Evolutionary conservation across 257 asterid genomes (phyloP), one percentile per base, ranked within the genome.

Genomic region (Solanum virginianum): DNA sequence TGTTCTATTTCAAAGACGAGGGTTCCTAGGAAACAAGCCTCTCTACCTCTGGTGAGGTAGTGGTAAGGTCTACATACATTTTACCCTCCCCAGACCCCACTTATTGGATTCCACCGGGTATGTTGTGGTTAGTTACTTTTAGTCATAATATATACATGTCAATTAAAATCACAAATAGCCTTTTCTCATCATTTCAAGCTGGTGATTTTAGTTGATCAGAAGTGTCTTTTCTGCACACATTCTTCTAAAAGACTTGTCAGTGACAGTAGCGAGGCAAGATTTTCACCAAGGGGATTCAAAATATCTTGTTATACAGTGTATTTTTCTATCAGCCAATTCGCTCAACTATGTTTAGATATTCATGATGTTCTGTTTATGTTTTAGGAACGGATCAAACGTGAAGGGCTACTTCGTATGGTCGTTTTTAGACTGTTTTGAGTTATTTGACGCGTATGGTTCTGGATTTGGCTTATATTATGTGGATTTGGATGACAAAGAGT

Each of bases 361-460:
- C 36, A 51, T 68, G 47, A 68, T 68, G 45, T 39, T 70, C 26
- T 70, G 15, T 72, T 72, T 7, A 8, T 72, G 1, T 72, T 49
- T 7, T n/a, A 92, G 97, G 88, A 90, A 92, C 49, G 97, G 95
- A 47, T 87, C 96, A 17, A 86, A 91, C 85, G 80, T 86, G 5
- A 87, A 84, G 84, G 96, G 95, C 24, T 93, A 93, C 88, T 88
- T 91, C 66, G 59, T 9, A 4, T 93, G 97, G 97, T 53, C 94
- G 12, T 90, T 93, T 89, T 65, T 92, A 49, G 97, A 93, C 56
- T 91, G 92, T 56, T 83, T 92, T 36, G 96, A 93, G 89, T 10
- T 93, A 60, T 5, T 93, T 53, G 74, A 17, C 29, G 92, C 92
- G 47, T 92, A 86, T 83, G 32, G 14, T 17, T 9, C 80, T 7